Conservation (phyloP, 495 filamentous ascomycete genomes). For the Penicillium riverlandense region DNA sequence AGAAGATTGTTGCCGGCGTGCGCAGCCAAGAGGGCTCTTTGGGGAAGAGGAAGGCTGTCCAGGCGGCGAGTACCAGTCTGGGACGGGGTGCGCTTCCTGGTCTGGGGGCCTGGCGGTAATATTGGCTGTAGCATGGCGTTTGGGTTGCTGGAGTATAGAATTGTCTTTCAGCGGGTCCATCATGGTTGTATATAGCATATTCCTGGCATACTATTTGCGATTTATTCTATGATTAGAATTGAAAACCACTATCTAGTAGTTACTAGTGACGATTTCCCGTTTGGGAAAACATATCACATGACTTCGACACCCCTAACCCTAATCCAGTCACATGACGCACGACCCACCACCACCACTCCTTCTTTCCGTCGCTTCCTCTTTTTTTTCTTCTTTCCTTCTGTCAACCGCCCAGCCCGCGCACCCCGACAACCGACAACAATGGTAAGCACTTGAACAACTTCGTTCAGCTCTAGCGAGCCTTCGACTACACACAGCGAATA, state of each 20-base stretch:
- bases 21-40: constrained; percentile 70
- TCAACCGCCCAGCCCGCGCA: constrained; percentile 39
- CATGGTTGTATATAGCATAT: neutral
- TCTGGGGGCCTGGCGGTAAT: constrained; percentile 37
- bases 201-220: neutral
- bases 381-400: constrained; percentile 23
- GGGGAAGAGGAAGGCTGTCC: constrained; percentile 56
- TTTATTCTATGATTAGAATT: too few species aligned
- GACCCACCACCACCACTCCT: neutral
- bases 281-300: constrained; percentile 10
- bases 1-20: constrained; percentile 81
- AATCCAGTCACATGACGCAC: constrained; percentile 20
- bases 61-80: constrained; percentile 34
- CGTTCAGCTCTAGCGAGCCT: constrained; percentile 16
- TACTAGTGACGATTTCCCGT: too few species aligned
- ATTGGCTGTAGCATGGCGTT: neutral
- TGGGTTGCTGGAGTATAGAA: neutral
- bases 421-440: constrained; percentile 42
- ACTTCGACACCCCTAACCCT: constrained; percentile 33
- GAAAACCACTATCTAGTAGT: too few species aligned
- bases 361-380: neutral
- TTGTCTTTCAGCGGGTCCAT: neutral
- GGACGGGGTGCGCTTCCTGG: constrained; percentile 33
- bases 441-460: constrained; percentile 37
- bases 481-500: constrained; percentile 27